Conservation (phyloP, 768 basidiomycete species). For the Kockovaella imperatae region DNA sequence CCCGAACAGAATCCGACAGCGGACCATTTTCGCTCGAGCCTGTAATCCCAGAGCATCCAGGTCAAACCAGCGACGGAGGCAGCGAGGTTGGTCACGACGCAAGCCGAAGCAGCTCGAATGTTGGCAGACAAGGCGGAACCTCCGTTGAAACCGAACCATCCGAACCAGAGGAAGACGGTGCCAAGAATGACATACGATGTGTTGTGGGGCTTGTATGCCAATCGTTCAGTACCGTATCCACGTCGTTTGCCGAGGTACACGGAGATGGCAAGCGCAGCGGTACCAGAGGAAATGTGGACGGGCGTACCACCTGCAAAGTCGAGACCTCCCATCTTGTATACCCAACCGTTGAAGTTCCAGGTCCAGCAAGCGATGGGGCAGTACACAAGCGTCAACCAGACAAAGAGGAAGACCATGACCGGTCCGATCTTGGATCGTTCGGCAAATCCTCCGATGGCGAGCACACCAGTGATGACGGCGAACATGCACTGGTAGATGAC, state of each 20-base stretch:
- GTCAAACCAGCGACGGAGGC: constrained; percentile 67
- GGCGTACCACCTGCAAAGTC: constrained; percentile 68
- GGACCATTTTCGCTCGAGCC: constrained; percentile 70
- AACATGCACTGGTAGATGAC: constrained; percentile 57
- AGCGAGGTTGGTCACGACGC: constrained; percentile 84
- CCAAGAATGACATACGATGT: constrained; percentile 75
- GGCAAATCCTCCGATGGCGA: constrained; percentile 55
- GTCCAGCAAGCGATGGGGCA: constrained; percentile 79
- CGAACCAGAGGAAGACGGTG: constrained; percentile 79
- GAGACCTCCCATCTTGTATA: constrained; percentile 62
- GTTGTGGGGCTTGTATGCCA: constrained; percentile 73
- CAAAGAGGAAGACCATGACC: constrained; percentile 64
- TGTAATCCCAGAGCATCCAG: constrained; percentile 68
- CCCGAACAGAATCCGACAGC: constrained; percentile 92
- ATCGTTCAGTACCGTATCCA: constrained; percentile 48
- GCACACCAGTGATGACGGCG: constrained; percentile 41
- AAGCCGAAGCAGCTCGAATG: constrained; percentile 71
- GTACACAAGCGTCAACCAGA: constrained; percentile 82
- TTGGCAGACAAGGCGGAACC: constrained; percentile 76
- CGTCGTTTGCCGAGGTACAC: constrained; percentile 77
- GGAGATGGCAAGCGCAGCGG: constrained; percentile 75
- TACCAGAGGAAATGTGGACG: constrained; percentile 49
- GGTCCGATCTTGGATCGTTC: constrained; percentile 80
- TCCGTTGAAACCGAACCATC: constrained; percentile 80
- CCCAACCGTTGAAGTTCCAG: constrained; percentile 70